Evolutionary conservation across 441 rosid genomes (phyloP).

Genomic region (Pelargonium myrrhifolium): DNA sequence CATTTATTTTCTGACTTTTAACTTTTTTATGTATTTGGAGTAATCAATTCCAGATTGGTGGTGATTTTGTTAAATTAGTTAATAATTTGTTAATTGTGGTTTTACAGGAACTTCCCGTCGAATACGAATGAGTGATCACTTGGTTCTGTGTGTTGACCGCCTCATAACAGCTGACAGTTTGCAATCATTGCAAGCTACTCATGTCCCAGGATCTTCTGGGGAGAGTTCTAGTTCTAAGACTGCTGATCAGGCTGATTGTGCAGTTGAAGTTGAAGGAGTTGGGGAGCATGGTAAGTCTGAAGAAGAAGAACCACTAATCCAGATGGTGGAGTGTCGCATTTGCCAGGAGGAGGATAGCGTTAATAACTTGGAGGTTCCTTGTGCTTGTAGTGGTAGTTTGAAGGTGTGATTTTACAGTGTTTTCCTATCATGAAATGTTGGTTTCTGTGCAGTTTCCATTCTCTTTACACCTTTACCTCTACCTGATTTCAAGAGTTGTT

Average conservation of each 20-base stretch:
- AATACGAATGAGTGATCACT: slow-evolving; percentile 48
- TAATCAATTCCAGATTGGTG: background rate
- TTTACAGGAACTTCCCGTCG: slow-evolving; percentile 20
- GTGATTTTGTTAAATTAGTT: no score
- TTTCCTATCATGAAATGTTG: background rate
- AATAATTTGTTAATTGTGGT: slow-evolving; percentile 10
- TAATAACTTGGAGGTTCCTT: slow-evolving; percentile 58
- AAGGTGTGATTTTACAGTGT: slow-evolving; percentile 34
- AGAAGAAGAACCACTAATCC: slow-evolving; percentile 57
- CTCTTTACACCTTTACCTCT: no score
- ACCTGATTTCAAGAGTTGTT: no score
- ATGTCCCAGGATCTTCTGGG: slow-evolving; percentile 36
- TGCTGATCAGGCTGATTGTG: slow-evolving; percentile 33
- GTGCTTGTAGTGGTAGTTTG: slow-evolving; percentile 69
- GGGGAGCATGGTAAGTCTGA: slow-evolving; percentile 23
- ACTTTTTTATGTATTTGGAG: background rate
- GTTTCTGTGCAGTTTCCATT: background rate
- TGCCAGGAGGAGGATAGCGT: slow-evolving; percentile 65
- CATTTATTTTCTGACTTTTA: background rate
- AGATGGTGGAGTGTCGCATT: slow-evolving; percentile 58
- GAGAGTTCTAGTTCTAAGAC: slow-evolving; percentile 38
- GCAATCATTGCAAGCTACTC: slow-evolving; percentile 32
- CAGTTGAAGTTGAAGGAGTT: slow-evolving; percentile 28
- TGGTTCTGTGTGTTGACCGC: slow-evolving; percentile 49
- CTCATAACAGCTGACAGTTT: slow-evolving; percentile 39